Conservation (phyloP, 805 yeast genomes). For the Suhomyces sp. region DNA sequence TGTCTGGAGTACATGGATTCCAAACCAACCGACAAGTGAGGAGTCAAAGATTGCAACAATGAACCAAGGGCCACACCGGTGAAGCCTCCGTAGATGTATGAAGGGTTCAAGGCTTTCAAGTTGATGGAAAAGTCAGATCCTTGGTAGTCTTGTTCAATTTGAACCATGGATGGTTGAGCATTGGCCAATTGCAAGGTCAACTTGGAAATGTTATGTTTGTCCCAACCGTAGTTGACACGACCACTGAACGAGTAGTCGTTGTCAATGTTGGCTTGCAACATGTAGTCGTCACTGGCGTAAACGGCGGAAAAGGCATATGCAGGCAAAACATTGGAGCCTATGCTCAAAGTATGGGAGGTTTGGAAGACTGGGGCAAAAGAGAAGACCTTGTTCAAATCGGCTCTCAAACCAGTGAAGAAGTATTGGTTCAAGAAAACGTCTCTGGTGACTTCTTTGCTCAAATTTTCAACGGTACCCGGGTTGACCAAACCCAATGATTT, state of each 20-base stretch:
- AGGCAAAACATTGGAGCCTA: slow-evolving; percentile 83
- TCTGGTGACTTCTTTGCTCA: slow-evolving; percentile 69
- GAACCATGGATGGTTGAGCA: slow-evolving; percentile 90
- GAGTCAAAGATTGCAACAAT: slow-evolving; percentile 82
- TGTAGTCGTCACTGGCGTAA: slow-evolving; percentile 79
- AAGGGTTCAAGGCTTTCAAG: slow-evolving; percentile 89
- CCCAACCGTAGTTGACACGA: slow-evolving; percentile 90
- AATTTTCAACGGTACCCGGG: slow-evolving; percentile 76
- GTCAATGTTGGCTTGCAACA: slow-evolving; percentile 90
- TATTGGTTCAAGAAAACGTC: slow-evolving; percentile 89
- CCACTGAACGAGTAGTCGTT: slow-evolving; percentile 82
- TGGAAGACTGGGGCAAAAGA: slow-evolving; percentile 93
- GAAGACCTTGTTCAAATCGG: slow-evolving; percentile 91
- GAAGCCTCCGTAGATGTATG: slow-evolving; percentile 68
- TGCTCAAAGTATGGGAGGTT: slow-evolving; percentile 87
- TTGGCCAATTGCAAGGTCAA: slow-evolving; percentile 83
- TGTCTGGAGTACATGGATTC: slow-evolving; percentile 88
- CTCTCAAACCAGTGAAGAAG: slow-evolving; percentile 92
- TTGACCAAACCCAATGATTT: slow-evolving; percentile 75
- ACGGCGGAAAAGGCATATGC: slow-evolving; percentile 89
- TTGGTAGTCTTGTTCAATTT: slow-evolving; percentile 93
- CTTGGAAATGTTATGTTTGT: slow-evolving; percentile 71
- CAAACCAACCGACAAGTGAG: slow-evolving; percentile 81
- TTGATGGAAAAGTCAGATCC: slow-evolving; percentile 86
- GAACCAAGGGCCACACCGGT: slow-evolving; percentile 93